Evolutionary conservation across 1,139 yeast species (phyloP).

Genomic region (Kluyveromyces sp.): DNA sequence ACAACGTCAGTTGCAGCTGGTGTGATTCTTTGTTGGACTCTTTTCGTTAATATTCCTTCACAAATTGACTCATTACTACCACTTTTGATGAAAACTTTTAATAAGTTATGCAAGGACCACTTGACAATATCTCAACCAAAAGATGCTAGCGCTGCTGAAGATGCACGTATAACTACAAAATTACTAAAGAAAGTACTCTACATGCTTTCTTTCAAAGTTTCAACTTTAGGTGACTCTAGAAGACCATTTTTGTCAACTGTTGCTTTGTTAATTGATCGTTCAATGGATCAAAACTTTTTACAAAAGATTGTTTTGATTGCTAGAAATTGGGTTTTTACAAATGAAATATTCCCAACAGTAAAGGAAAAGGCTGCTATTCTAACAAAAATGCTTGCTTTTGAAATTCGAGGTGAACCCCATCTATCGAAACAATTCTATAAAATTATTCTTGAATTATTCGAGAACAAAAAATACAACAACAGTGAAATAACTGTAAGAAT

Average conservation of each 20-base stretch:
- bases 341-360: constrained; percentile 85
- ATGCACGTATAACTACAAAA: constrained; percentile 71
- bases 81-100: constrained; percentile 74
- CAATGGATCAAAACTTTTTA: constrained; percentile 68
- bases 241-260: constrained; percentile 77
- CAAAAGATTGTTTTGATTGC: constrained; percentile 73
- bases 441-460: constrained; percentile 82
- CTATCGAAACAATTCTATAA: constrained; percentile 77
- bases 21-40: constrained; percentile 76
- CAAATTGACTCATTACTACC: constrained; percentile 69
- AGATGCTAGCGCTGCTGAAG: constrained; percentile 37
- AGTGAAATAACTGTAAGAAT: constrained; percentile 90
- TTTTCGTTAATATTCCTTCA: constrained; percentile 67
- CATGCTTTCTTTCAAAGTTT: constrained; percentile 72
- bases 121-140: constrained; percentile 53
- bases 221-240: constrained; percentile 85
- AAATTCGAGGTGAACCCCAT: constrained; percentile 74
- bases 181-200: constrained; percentile 69
- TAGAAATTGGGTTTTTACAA: constrained; percentile 82
- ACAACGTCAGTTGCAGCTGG: constrained; percentile 88
- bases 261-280: constrained; percentile 86
- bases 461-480: constrained; percentile 67
- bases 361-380: constrained; percentile 94
- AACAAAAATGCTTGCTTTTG: constrained; percentile 91
- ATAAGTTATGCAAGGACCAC: constrained; percentile 84